Evolutionary conservation across 768 basidiomycete species (phyloP), one percentile per base, ranked within the genome.

Genomic region (Rhodotorula babjevae): DNA sequence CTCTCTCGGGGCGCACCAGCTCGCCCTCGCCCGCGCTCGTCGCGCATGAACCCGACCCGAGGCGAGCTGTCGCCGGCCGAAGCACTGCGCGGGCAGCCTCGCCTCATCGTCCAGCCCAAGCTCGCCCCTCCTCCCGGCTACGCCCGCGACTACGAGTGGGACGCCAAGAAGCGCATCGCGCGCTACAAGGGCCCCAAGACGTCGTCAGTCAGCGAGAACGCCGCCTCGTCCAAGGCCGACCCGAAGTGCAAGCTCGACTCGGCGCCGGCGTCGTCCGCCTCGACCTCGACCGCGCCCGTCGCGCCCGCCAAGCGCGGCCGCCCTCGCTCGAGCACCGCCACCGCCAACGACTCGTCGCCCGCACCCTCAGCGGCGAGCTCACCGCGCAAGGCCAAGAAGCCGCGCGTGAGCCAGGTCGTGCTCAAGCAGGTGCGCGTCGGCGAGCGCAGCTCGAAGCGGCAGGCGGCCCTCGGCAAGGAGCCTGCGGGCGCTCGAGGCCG

Each of bases 61-160:
- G 56, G 58, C 3, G 58, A 40, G 40, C 25, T 63, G 31, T 52
- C 64, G 16, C 56, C 29, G 21, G n/a, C 62, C 47, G 67, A 71
- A 42, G 65, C 65, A 23, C 42, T 61, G 18, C 63, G 70, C n/a
- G 16, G 23, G 7, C 44, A 59, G 36, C 67, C 67, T 0, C 63
- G 67, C 16, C 57, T 56, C 23, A 33, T 72, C 25, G 65, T 76
- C 12, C 75, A 76, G 56, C 68, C 71, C 4, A 68, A 69, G 53
- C 68, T 76, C 29, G 23, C 50, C 15, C 75, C 75, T 15, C 75
- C 75, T 10, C 65, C 65, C 2, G 68, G 65, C 12, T 76, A 76
- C 68, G 14, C 4, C 1, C 19, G 64, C 29, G 61, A 76, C 40
- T 76, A 76, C 71, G 18, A 1, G 0, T 76, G 71, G 71, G 71